Conservation (phyloP, 495 filamentous ascomycete genomes). For the Parathielavia hyrcaniae region DNA sequence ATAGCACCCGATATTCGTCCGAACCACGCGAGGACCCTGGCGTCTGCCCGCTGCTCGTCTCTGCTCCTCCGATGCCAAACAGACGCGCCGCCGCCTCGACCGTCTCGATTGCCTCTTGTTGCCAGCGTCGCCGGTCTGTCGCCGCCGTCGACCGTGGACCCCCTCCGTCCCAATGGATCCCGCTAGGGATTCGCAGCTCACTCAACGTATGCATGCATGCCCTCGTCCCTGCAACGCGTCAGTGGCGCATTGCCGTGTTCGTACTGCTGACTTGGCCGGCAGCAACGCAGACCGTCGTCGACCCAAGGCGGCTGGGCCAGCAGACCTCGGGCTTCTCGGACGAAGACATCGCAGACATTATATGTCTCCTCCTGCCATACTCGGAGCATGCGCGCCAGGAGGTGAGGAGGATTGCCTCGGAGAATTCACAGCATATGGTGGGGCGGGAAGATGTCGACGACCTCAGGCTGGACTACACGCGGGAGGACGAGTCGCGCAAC, state of each 20-base stretch:
- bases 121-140: constrained; percentile 9
- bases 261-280: constrained; percentile 21
- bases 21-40: constrained; percentile 4
- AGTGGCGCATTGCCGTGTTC: neutral
- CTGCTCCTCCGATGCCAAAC: constrained; percentile 7
- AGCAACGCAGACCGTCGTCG: constrained; percentile 74
- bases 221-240: neutral
- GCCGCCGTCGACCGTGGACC: neutral
- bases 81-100: neutral
- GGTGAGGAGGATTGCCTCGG: constrained; percentile 49
- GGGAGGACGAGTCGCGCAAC: constrained; percentile 36
- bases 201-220: constrained; percentile 26
- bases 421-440: constrained; percentile 36
- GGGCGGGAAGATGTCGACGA: constrained; percentile 39
- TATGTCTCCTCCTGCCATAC: constrained; percentile 80
- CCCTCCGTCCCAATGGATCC: constrained; percentile 25
- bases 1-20: constrained; percentile 5
- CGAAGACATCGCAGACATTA: constrained; percentile 75
- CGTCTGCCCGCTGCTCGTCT: neutral
- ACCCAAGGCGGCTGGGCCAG: constrained; percentile 68
- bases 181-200: constrained; percentile 22
- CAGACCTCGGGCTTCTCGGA: constrained; percentile 72
- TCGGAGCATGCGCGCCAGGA: constrained; percentile 64
- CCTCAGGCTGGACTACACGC: constrained; percentile 43
- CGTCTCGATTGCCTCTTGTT: neutral